Evolutionary conservation across 257 asterid genomes (phyloP).

Genomic region (Eustoma russellianum): DNA sequence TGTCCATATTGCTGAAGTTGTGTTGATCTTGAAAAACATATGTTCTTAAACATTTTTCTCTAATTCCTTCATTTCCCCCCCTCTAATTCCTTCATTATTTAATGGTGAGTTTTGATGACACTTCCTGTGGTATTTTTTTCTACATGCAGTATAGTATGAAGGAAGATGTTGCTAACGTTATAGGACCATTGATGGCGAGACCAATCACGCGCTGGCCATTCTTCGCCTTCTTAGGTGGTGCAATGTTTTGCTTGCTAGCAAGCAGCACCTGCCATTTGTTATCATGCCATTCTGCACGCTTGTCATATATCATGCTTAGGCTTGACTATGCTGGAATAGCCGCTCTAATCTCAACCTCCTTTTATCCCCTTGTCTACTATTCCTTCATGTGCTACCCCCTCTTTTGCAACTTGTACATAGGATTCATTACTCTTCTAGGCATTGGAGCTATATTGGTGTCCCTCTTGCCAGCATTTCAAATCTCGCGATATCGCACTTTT

Average conservation of each 20-base stretch:
- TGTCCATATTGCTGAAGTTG: too few species aligned
- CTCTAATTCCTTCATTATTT: too few species aligned
- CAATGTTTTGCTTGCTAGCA: slow-evolving; percentile 85
- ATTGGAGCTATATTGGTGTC: slow-evolving; percentile 53
- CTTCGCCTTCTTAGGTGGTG: slow-evolving; percentile 88
- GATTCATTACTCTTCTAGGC: slow-evolving; percentile 74
- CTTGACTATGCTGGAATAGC: slow-evolving; percentile 85
- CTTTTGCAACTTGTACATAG: slow-evolving; percentile 75
- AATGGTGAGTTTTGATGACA: too few species aligned
- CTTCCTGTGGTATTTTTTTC: not conserved
- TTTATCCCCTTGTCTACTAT: slow-evolving; percentile 82
- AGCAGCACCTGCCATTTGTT: slow-evolving; percentile 89
- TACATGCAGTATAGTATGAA: slow-evolving; percentile 54
- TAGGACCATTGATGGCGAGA: slow-evolving; percentile 55
- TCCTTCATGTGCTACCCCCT: slow-evolving; percentile 88
- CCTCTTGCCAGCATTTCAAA: slow-evolving; percentile 72
- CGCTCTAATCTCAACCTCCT: slow-evolving; percentile 81
- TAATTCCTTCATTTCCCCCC: too few species aligned
- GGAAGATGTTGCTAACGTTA: slow-evolving; percentile 58
- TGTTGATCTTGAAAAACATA: too few species aligned
- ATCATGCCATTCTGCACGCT: slow-evolving; percentile 69
- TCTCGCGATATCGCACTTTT: slow-evolving; percentile 56
- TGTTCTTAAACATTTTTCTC: too few species aligned
- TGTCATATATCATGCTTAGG: slow-evolving; percentile 75
- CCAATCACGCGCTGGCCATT: slow-evolving; percentile 98